Evolutionary conservation across 352 stramenopile genomes (phyloP).

Genomic region (Aphanomyces astaci): DNA sequence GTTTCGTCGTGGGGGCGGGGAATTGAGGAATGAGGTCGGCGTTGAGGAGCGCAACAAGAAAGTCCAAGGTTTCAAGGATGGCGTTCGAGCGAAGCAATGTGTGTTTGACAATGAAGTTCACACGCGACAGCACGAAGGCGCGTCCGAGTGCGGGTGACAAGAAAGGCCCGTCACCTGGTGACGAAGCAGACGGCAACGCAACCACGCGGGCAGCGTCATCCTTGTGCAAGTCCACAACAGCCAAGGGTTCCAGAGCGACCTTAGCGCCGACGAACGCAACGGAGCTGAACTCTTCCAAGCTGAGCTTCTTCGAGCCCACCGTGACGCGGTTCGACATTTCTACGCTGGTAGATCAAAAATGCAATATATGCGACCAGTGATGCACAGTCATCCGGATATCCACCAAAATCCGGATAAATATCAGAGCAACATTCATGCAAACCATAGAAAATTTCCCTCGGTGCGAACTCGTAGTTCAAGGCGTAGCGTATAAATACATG

Average conservation of each 20-base stretch:
- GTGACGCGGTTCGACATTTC: constrained; percentile 19
- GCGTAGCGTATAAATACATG: neutral
- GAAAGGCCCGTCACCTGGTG: neutral
- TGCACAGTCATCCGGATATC: constrained; percentile 1
- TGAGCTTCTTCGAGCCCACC: constrained; percentile 22
- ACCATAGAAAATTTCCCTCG: too few species aligned
- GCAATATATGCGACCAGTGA: neutral
- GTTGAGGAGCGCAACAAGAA: constrained; percentile 55
- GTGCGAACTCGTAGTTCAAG: too few species aligned
- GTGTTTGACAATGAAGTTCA: constrained; percentile 23
- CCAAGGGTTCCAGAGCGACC: constrained; percentile 10
- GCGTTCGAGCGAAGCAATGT: constrained; percentile 23
- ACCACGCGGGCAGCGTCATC: neutral
- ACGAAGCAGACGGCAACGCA: neutral
- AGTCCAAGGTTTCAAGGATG: constrained; percentile 31
- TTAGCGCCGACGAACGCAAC: constrained; percentile 18
- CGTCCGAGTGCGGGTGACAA: constrained; percentile 3
- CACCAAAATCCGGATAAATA: neutral
- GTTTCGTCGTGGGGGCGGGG: constrained; percentile 1
- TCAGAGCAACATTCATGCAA: neutral
- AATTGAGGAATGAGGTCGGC: constrained; percentile 39
- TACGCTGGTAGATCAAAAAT: neutral
- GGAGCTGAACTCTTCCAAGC: constrained; percentile 21
- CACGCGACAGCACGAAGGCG: neutral
- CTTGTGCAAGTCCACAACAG: neutral